phyloP scores from a whole-genome alignment of 2,329 filamentous ascomycete genomes.

The Epicoccum sorghinum region DNA sequence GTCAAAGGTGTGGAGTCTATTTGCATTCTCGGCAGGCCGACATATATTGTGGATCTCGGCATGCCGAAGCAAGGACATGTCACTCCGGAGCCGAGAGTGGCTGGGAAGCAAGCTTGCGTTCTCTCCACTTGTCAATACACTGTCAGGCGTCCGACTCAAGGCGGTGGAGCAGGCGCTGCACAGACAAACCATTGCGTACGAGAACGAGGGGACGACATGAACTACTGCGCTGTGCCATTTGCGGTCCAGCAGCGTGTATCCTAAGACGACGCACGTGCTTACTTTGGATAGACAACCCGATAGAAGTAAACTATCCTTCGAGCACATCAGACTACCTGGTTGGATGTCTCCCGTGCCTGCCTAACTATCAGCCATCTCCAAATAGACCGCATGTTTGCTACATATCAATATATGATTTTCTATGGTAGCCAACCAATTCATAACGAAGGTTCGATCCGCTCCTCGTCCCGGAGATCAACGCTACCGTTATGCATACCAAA shows the following conservation, averaged over 20 bases:
- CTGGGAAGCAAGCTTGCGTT: constrained; percentile 3
- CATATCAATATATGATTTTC: not conserved
- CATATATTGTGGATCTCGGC: not conserved
- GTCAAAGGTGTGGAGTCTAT: not conserved
- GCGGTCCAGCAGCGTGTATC: constrained; percentile 2
- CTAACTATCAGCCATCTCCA: no score
- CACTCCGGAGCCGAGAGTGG: not conserved
- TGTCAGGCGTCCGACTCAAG: constrained; percentile 1
- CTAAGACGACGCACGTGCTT: not conserved
- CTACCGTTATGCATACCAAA: constrained; percentile 25
- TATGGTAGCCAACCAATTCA: not conserved
- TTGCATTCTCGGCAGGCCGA: not conserved
- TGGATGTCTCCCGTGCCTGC: no score
- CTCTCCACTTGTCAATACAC: constrained; percentile 3
- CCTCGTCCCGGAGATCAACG: constrained; percentile 21
- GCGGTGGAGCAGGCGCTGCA: constrained; percentile 5
- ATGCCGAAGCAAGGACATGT: constrained; percentile 2
- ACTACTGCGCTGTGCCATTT: constrained; percentile 6
- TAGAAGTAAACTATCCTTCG: no score
- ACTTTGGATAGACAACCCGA: not conserved
- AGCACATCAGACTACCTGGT: no score
- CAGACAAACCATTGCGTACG: not conserved
- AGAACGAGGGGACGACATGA: not conserved
- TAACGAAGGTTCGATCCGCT: not conserved
- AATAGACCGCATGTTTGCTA: no score